Evolutionary conservation across 2,329 filamentous ascomycete genomes (phyloP).

Genomic region (Penicillium sclerotigenum): DNA sequence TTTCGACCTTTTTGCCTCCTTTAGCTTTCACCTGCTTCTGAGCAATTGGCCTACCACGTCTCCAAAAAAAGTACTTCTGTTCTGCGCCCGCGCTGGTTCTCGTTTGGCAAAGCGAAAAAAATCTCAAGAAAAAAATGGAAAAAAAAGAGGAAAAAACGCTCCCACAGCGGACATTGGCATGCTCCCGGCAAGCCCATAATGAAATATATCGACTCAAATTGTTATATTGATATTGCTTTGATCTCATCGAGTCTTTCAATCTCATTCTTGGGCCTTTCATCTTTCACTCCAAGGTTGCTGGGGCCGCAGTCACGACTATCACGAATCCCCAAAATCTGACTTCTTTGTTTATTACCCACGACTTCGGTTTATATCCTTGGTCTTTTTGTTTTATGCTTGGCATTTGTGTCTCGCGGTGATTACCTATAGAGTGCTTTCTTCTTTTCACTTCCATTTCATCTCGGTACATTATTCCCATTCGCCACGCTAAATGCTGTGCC

Average conservation of each 20-base stretch:
- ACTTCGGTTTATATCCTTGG: constrained; percentile 39
- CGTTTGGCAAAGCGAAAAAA: constrained; percentile 26
- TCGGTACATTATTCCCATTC: constrained; percentile 33
- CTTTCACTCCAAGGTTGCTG: constrained; percentile 7
- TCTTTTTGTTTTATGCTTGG: constrained; percentile 33
- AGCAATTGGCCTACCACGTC: constrained; percentile 32
- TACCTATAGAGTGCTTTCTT: constrained; percentile 38
- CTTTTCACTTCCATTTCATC: constrained; percentile 26
- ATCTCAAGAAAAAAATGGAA: constrained; percentile 31
- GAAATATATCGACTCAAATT: constrained; percentile 1
- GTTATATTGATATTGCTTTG: background rate
- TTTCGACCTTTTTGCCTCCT: constrained; percentile 22
- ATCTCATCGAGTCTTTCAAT: background rate
- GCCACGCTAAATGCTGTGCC: constrained; percentile 16
- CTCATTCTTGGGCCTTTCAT: constrained; percentile 15
- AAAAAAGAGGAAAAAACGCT: constrained; percentile 32
- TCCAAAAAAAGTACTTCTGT: constrained; percentile 34
- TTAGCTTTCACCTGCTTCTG: constrained; percentile 31
- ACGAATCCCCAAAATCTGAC: constrained; percentile 32
- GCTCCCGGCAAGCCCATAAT: constrained; percentile 20
- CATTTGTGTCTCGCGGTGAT: constrained; percentile 39
- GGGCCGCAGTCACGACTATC: constrained; percentile 37
- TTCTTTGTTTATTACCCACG: constrained; percentile 27
- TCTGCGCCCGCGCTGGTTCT: constrained; percentile 30
- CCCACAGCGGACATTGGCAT: constrained; percentile 28